Evolutionary conservation across 805 yeast genomes (phyloP).

Genomic region (Candida michaelii): DNA sequence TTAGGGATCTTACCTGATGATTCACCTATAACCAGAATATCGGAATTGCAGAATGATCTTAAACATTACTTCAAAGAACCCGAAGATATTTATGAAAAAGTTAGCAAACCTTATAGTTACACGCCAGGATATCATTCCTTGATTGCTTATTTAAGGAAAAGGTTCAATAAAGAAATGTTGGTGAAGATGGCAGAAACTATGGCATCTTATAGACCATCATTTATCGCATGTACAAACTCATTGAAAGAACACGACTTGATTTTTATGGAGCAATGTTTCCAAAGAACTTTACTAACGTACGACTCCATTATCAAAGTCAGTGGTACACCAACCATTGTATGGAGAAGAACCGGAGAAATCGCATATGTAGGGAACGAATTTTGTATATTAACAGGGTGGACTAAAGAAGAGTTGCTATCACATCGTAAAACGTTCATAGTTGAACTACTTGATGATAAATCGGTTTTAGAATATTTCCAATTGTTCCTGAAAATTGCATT

Average conservation of each 20-base stretch:
- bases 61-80: conserved; percentile 51
- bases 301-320: conserved; percentile 78
- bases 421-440: conserved; percentile 69
- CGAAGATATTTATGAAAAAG: conserved; percentile 74
- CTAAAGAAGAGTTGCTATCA: conserved; percentile 60
- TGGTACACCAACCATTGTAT: conserved; percentile 92
- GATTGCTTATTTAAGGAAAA: conserved; percentile 64
- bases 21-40: conserved; percentile 21
- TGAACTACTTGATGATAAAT: conserved; percentile 82
- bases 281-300: conserved; percentile 85
- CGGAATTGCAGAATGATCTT: conserved; percentile 16
- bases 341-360: conserved; percentile 95
- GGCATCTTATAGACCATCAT: conserved; percentile 89
- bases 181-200: conserved; percentile 82
- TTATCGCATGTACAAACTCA: conserved; percentile 88
- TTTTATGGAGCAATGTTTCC: conserved; percentile 95
- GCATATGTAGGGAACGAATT: conserved; percentile 96
- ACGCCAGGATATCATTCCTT: conserved; percentile 88
- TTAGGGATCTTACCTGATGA: conserved; percentile 45
- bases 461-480: conserved; percentile 86
- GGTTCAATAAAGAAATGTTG: conserved; percentile 70
- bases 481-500: conserved; percentile 82
- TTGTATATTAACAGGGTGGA: conserved; percentile 89
- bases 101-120: conserved; percentile 77
- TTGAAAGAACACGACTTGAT: conserved; percentile 87